Conservation (phyloP, 2,329 filamentous ascomycete species). For the Cercospora sesami region DNA sequence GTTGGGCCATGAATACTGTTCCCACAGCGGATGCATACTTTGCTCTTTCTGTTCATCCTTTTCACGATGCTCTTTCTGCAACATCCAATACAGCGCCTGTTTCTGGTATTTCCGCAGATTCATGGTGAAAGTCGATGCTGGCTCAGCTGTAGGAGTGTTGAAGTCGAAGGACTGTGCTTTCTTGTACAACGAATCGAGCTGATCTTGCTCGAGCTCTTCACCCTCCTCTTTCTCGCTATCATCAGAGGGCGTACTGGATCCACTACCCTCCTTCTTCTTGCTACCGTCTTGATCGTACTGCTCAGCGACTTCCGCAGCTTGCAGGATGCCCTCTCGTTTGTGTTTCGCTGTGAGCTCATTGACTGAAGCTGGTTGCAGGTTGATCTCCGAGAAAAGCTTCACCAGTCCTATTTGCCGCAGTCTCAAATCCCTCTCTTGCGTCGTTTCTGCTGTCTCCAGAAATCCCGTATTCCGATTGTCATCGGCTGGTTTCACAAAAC, state of each 20-base stretch:
- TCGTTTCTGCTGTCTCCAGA: conserved; percentile 82
- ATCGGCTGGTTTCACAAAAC: conserved; percentile 62
- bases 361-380: conserved; percentile 71
- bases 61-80: conserved; percentile 83
- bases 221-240: conserved; percentile 69
- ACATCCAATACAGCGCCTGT: conserved; percentile 95
- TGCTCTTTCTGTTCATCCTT: conserved; percentile 64
- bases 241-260: conserved; percentile 59
- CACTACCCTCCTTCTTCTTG: conserved; percentile 49
- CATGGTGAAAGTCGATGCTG: conserved; percentile 78
- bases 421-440: conserved; percentile 79
- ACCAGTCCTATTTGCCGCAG: conserved; percentile 85
- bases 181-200: conserved; percentile 88
- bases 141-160: conserved; percentile 80
- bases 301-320: conserved; percentile 85
- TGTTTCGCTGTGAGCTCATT: conserved; percentile 74
- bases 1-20: conserved; percentile 86
- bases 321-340: conserved; percentile 78
- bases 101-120: conserved; percentile 88
- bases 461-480: conserved; percentile 70
- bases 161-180: conserved; percentile 98
- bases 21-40: conserved; percentile 97
- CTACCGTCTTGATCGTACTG: conserved; percentile 63
- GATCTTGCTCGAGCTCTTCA: conserved; percentile 88
- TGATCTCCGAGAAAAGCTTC: conserved; percentile 85